These are phyloP conservation scores for Dioscorea alata DNA, from an alignment of 106 monocot species.

Conservation along the genomic window DNA sequence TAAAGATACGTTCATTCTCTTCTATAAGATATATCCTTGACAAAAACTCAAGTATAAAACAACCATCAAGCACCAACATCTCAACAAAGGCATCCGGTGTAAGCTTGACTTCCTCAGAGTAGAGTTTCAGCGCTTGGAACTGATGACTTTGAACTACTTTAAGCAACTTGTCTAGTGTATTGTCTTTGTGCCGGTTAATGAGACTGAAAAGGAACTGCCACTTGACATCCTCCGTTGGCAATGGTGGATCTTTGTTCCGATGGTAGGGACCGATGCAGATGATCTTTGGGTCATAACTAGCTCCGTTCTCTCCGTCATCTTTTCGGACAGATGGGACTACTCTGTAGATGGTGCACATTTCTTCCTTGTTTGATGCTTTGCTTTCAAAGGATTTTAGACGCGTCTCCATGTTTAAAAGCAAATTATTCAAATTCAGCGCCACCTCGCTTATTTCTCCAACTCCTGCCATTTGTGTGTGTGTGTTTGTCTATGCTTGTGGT, in stretches of 20 bases:
- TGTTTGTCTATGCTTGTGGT: too few species aligned
- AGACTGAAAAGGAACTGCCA: not conserved
- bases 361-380: not conserved
- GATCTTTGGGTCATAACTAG: not conserved
- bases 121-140: not conserved
- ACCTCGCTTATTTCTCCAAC: not conserved
- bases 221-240: not conserved
- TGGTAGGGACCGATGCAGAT: not conserved
- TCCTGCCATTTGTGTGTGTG: not conserved
- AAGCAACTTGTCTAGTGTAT: too few species aligned
- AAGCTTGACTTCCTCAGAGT: not conserved
- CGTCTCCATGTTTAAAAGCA: not conserved
- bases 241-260: not conserved
- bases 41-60: conserved; percentile 65
- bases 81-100: conserved; percentile 33
- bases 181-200: not conserved
- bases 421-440: not conserved
- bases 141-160: too few species aligned
- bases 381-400: too few species aligned
- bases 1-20: conserved; percentile 58
- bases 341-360: not conserved
- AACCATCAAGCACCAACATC: conserved; percentile 58
- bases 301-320: not conserved
- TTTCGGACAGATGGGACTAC: not conserved
- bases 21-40: conserved; percentile 44